Evolutionary conservation across 164 flowering plant genomes (phyloP).

Genomic region (Umbilicus rupestris): DNA sequence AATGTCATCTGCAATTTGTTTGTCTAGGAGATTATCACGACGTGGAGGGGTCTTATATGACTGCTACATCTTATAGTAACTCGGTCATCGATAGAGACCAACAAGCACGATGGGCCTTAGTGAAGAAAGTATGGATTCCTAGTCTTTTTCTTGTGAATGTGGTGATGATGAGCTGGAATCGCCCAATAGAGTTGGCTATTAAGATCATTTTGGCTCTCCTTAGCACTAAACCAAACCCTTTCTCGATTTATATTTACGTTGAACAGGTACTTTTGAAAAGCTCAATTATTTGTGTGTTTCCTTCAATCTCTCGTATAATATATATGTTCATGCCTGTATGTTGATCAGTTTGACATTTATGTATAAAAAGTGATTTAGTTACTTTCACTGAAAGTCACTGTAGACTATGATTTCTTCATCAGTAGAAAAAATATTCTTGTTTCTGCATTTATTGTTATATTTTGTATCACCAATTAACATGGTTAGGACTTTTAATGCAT

Average conservation of each 20-base stretch:
- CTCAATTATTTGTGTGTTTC: neutral
- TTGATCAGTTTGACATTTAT: neutral
- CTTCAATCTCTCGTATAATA: neutral
- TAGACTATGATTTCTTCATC: too few relatives aligned
- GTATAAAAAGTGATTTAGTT: neutral
- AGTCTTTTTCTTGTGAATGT: constrained; percentile 4
- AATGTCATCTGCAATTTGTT: neutral
- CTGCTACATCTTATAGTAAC: neutral
- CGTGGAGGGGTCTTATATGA: neutral
- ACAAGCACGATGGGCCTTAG: neutral
- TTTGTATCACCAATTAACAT: neutral
- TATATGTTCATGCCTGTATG: neutral
- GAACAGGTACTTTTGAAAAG: constrained; percentile 2
- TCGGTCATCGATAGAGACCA: neutral
- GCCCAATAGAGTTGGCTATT: neutral
- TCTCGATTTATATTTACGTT: neutral
- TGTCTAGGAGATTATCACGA: neutral
- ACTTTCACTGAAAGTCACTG: too few relatives aligned
- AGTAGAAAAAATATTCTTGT: neutral
- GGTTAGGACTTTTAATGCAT: neutral
- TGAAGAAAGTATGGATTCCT: constrained; percentile 6
- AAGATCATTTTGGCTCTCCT: neutral
- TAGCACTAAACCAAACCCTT: neutral
- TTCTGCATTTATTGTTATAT: neutral
- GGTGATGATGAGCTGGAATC: constrained; percentile 3